These are phyloP conservation scores for Salix arbutifolia DNA, from an alignment of 345 rosid genomes.

Conservation along the genomic window DNA sequence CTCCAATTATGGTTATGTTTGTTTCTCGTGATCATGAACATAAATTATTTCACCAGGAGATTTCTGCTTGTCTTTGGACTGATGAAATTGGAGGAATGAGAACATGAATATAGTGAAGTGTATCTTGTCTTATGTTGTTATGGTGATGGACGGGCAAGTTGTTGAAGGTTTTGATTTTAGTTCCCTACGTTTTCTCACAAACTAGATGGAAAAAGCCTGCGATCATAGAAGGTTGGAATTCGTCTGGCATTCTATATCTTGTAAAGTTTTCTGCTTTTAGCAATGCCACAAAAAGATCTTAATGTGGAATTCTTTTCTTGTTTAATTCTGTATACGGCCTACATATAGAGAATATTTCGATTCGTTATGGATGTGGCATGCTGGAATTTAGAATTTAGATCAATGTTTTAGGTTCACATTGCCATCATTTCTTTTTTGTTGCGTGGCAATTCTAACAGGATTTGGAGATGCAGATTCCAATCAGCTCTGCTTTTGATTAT, in stretches of 20 bases:
- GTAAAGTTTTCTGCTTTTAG: neutral
- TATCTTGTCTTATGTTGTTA: neutral
- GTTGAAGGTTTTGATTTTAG: neutral
- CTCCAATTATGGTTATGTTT: neutral
- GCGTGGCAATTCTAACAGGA: neutral
- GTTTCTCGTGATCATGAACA: neutral
- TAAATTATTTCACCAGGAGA: neutral
- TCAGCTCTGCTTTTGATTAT: neutral
- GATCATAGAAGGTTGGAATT: neutral
- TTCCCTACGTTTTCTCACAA: neutral
- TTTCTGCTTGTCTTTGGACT: neutral
- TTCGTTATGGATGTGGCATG: neutral
- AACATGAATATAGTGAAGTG: neutral
- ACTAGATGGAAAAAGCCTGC: neutral
- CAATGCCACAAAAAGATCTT: neutral
- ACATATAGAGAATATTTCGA: neutral
- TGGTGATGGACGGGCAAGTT: neutral
- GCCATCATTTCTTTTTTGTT: neutral
- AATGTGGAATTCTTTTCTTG: neutral
- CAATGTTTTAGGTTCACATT: too few relatives aligned
- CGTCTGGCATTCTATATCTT: neutral
- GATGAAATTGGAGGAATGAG: neutral
- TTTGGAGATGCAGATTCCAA: neutral
- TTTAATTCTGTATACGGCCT: too few relatives aligned
- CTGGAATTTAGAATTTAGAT: too few relatives aligned